A percentile compares a stretch with the other conserved stretches of the same genome.
Conservation (phyloP, 1,284 basidiomycete genomes). For the Boletus nobilissimus region DNA sequence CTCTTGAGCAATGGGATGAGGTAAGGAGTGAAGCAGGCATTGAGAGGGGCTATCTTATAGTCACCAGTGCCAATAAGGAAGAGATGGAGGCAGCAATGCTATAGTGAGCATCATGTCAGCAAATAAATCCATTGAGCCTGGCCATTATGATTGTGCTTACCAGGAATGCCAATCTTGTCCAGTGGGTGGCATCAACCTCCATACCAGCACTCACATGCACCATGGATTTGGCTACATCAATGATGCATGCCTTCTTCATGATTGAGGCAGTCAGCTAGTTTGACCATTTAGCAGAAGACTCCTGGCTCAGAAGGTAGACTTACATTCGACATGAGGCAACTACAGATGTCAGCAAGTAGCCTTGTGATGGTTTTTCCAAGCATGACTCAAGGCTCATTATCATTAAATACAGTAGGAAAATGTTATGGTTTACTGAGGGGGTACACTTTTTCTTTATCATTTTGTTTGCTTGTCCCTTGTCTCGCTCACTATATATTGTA, state of each 20-base stretch:
- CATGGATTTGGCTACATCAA: neutral
- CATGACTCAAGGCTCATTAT: too few relatives aligned
- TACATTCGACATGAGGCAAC: too few relatives aligned
- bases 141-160: neutral
- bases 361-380: too few relatives aligned
- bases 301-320: too few relatives aligned
- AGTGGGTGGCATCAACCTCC: neutral
- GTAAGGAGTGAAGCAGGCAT: neutral
- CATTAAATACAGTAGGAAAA: too few relatives aligned
- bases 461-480: too few relatives aligned
- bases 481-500: too few relatives aligned
- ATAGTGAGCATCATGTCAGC: neutral
- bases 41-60: neutral
- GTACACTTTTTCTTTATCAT: too few relatives aligned
- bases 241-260: neutral
- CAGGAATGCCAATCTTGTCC: neutral
- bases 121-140: neutral
- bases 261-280: neutral
- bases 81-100: neutral
- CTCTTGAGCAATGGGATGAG: neutral
- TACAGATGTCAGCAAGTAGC: too few relatives aligned
- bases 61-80: neutral
- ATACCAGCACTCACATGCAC: neutral
- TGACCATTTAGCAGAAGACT: too few relatives aligned
- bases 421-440: too few relatives aligned